Evolutionary conservation across 805 yeast species (phyloP).

Genomic region (Starmerella sirachaensis): DNA sequence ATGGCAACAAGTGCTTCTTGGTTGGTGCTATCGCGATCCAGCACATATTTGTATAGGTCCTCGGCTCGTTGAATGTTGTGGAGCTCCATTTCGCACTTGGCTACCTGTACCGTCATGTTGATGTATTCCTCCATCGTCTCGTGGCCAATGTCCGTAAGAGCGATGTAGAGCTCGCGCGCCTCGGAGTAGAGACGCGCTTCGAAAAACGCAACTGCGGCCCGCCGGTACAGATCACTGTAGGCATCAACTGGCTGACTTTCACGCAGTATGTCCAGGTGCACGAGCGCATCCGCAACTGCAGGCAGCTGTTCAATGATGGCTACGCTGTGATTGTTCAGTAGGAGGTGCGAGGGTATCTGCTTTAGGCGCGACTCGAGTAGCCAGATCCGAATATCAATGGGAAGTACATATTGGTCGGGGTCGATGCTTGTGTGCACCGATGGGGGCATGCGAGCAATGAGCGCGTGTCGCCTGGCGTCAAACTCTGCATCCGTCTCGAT

Average conservation of each 20-base stretch:
- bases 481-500: constrained; percentile 61
- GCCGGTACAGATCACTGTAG: constrained; percentile 58
- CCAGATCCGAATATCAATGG: constrained; percentile 78
- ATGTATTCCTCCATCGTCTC: constrained; percentile 22
- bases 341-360: constrained; percentile 28
- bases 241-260: constrained; percentile 43
- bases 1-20: constrained; percentile 64
- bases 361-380: constrained; percentile 64
- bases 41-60: constrained; percentile 21
- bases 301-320: constrained; percentile 22
- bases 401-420: constrained; percentile 37
- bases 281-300: constrained; percentile 55
- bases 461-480: constrained; percentile 48
- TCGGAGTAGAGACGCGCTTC: constrained; percentile 58
- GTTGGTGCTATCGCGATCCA: constrained; percentile 32
- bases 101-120: constrained; percentile 44
- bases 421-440: constrained; percentile 1
- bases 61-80: constrained; percentile 34
- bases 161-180: constrained; percentile 55
- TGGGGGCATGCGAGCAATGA: constrained; percentile 3
- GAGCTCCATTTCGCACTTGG: constrained; percentile 63
- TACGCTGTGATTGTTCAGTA: constrained; percentile 11
- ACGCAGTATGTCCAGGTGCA: constrained; percentile 51
- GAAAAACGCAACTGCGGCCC: constrained; percentile 65
- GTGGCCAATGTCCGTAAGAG: constrained; percentile 37